These are phyloP conservation scores for Aspergillus candidus DNA, from an alignment of 2,329 filamentous ascomycete species.

Conservation along the genomic window DNA sequence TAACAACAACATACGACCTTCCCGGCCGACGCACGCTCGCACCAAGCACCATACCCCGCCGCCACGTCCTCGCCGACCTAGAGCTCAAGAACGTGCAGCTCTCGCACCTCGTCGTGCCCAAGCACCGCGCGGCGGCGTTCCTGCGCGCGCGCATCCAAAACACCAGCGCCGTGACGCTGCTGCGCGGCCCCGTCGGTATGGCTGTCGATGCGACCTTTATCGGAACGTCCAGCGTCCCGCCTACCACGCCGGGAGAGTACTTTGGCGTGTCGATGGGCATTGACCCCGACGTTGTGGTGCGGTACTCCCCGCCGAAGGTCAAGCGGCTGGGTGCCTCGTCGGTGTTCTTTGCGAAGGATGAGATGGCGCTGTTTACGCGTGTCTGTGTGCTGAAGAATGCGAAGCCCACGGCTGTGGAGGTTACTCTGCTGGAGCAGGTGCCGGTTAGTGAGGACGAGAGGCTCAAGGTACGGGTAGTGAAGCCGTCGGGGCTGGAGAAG, in stretches of 20 bases:
- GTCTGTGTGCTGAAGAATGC: conserved; percentile 27
- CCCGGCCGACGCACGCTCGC: conserved; percentile 33
- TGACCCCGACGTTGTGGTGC: conserved; percentile 27
- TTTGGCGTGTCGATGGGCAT: conserved; percentile 30
- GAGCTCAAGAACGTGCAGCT: conserved; percentile 30
- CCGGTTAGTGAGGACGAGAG: conserved; percentile 29
- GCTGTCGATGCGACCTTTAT: conserved; percentile 27
- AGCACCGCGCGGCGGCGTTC: conserved; percentile 35
- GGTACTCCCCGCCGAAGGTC: conserved; percentile 25
- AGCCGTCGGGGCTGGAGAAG: conserved; percentile 23
- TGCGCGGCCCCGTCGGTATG: conserved; percentile 21
- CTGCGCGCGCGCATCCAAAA: conserved; percentile 37
- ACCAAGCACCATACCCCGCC: conserved; percentile 29
- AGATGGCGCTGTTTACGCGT: conserved; percentile 25
- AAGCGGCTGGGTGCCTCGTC: conserved; percentile 17
- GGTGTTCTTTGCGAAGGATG: conserved; percentile 27
- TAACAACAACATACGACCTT: conserved; percentile 38
- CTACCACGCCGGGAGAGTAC: conserved; percentile 21
- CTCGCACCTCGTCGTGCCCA: conserved; percentile 35
- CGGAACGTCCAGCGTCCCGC: conserved; percentile 20
- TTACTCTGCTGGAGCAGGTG: conserved; percentile 28
- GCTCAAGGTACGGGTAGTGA: conserved; percentile 22
- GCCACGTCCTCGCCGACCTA: conserved; percentile 36
- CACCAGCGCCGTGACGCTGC: conserved; percentile 27
- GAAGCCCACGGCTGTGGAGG: conserved; percentile 21